Percentiles rank a stretch among this genome's conserved stretches.
These are phyloP conservation scores for Rhizopus stolonifer DNA, from an alignment of 371 early-diverging fungal genomes.

Conservation along the genomic window DNA sequence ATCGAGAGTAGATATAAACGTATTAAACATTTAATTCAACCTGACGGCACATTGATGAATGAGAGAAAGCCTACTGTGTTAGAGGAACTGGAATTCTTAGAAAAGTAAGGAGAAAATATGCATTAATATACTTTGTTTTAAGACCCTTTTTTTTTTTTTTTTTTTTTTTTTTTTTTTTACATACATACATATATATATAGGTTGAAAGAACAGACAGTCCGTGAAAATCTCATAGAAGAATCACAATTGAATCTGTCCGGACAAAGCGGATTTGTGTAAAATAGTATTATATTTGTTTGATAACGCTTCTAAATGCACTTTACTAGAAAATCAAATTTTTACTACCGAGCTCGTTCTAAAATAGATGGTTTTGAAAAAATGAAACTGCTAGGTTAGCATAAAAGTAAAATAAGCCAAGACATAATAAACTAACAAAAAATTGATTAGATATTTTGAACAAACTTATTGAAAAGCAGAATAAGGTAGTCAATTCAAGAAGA, in stretches of 20 bases:
- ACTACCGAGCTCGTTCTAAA: conserved; percentile 8
- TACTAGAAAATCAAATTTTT: conserved; percentile 2
- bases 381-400: conserved; percentile 17
- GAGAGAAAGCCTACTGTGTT: conserved; percentile 4
- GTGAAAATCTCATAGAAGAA: conserved; percentile 14
- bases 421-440: not conserved
- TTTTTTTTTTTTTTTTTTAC: too few species aligned
- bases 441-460: conserved; percentile 10
- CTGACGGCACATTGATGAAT: conserved; percentile 10
- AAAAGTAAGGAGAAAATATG: conserved; percentile 7
- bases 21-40: conserved; percentile 12
- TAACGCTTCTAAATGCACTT: not conserved
- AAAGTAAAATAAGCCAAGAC: not conserved
- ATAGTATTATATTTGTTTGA: not conserved
- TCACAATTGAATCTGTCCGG: conserved; percentile 20
- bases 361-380: conserved; percentile 22
- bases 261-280: conserved; percentile 17
- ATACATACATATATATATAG: too few species aligned
- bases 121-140: not conserved
- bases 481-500: conserved; percentile 7
- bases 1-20: conserved; percentile 6
- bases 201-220: conserved; percentile 20
- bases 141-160: too few species aligned
- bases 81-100: conserved; percentile 14
- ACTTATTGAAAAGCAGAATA: conserved; percentile 16